Evolutionary conservation across 2,329 filamentous ascomycete genomes (phyloP).

Genomic region (Penicillium expansum): DNA sequence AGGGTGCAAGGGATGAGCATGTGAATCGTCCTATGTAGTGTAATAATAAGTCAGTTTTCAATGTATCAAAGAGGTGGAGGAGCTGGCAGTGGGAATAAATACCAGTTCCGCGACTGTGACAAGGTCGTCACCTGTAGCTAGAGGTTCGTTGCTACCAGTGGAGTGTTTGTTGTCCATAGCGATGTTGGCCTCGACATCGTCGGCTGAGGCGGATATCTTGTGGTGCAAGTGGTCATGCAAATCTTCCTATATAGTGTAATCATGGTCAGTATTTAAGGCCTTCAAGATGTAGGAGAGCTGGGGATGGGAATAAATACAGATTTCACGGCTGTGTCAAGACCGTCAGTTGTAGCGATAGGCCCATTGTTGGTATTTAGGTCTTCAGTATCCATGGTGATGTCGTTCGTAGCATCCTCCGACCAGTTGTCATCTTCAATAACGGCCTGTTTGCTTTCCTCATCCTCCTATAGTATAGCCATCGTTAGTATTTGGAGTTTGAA

Average conservation of each 20-base stretch:
- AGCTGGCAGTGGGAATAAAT: background rate
- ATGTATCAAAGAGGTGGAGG: too few relatives aligned
- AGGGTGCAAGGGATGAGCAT: background rate
- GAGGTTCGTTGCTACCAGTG: too few relatives aligned
- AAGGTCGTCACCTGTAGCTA: too few relatives aligned
- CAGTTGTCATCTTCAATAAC: background rate
- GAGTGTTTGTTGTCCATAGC: too few relatives aligned
- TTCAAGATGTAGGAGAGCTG: too few relatives aligned
- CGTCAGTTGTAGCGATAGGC: background rate
- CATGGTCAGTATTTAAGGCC: rapidly evolving
- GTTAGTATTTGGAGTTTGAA: background rate
- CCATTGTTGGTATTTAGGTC: background rate
- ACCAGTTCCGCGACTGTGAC: too few relatives aligned
- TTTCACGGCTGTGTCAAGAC: too few relatives aligned
- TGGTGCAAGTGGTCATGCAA: background rate
- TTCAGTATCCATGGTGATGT: background rate
- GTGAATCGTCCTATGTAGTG: background rate
- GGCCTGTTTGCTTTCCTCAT: background rate
- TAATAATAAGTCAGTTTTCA: background rate
- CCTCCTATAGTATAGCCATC: background rate
- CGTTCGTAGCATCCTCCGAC: background rate
- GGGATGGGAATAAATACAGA: background rate
- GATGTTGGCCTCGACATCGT: too few relatives aligned
- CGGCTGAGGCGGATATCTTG: too few relatives aligned
- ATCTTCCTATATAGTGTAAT: background rate